Evolutionary conservation across 306 rosid species (phyloP), one percentile per base, ranked within the genome.

Genomic region (Rosa chinensis): DNA sequence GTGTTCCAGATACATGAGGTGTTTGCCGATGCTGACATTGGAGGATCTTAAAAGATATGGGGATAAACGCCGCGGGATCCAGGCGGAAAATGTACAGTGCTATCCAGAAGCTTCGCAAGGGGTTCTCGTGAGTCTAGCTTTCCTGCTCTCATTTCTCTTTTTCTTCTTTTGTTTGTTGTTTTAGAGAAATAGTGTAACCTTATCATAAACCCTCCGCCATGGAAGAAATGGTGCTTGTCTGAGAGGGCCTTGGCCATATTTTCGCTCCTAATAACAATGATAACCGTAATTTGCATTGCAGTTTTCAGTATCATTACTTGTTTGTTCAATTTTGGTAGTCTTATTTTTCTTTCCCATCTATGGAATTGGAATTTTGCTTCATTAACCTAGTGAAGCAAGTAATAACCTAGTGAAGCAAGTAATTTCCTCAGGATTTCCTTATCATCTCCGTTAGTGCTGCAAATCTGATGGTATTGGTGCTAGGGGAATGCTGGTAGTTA

Each of bases 21-120:
- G 35, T 87, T 91, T 91, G 81, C 96, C 93, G 1, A 59, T 91
- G 93, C 83, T 91, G 83, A 89, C 93, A 1, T 84, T 91, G 81
- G 96, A 91, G 81, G 96, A 91, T 82, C 93, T 91, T 40, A 91
- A 91, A 91, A 67, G 96, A 91, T 76, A 91, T 91, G 93, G 92
- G 96, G 13, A 89, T 91, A 20, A 91, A 78, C 68, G 92, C 93
- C 25, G 7, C 5, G 0, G 44, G 44, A 40, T 40, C 6, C 44
- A 82, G 96, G 48, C 78, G 96, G 83, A 91, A 91, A 82, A 83
- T 91, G 92, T 91, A 79, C 78, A 42, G 78, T 55, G 90, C 92
- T 23, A 91, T 89, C 49, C 93, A 87, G 84, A 91, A 87, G 89
- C 44, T 40, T 40, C 44, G 7, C 69, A 89, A 87, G 66, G 86